Evolutionary conservation across 352 stramenopile genomes (phyloP), one percentile per base, ranked within the genome.

Genomic region (Globisporangium alternatum): DNA sequence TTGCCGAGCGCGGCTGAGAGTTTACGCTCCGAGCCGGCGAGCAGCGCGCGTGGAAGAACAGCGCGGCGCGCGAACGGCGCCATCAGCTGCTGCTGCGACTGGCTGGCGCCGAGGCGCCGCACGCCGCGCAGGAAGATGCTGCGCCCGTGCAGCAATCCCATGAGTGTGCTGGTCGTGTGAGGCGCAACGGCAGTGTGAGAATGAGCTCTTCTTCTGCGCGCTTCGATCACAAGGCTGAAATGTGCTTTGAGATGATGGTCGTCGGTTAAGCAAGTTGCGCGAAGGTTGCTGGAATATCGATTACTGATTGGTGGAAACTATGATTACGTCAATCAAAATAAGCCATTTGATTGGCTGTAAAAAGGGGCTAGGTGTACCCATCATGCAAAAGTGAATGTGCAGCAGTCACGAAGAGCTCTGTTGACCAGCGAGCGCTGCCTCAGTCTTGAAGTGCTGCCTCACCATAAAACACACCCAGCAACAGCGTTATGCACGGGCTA

Each of bases 81-180:
- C 37, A 43, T 12, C 8, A 17, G 37, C 13, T 48, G 43, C 17
- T 56, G 45, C 15, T 48, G 44, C 1, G 58, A 41, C 37, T 72
- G 70, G 28, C 64, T 69, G 22, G 62, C 64, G 17, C 64, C 53
- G 22, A 80, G 64, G 15, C 63, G 68, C 53, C 72, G 70, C 67
- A 74, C 66, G 56, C 70, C 66, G 61, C 72, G 70, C 64, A 81
- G 55, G 59, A 81, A 64, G 55, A 81, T 64, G 64, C 70, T 81
- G 44, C 73, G 72, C 0, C 67, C 68, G 45, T 80, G 73, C 41
- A 86, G 60, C 66, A 81, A 60, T 52, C 75, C 68, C 75, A 83
- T 83, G 5, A 19, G 28, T 17, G 15, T 5, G 51, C 5, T 47
- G 2, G 10, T 25, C 21, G 15, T 37, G 49, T 12, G 35, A 41